These are phyloP conservation scores for Syzygium aqueum DNA, from an alignment of 345 rosid species.

Conservation along the genomic window DNA sequence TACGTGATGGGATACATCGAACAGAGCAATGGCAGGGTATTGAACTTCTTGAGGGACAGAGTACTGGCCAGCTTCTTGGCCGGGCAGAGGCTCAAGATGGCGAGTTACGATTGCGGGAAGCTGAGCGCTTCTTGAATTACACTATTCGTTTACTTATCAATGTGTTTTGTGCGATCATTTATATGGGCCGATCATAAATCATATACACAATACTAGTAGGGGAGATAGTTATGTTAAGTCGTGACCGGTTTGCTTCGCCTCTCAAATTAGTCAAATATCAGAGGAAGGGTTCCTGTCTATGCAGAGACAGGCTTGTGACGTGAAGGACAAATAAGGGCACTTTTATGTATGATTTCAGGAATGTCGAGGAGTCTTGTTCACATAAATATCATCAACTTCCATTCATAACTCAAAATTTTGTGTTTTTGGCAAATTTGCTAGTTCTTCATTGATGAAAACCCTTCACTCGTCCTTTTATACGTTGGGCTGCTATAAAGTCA, in stretches of 20 bases:
- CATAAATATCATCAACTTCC: background rate
- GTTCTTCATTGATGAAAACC: background rate
- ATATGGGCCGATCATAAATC: background rate
- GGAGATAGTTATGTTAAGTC: background rate
- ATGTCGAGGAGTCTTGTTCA: background rate
- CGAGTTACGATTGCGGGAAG: background rate
- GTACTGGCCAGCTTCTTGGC: background rate
- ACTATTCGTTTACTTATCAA: background rate
- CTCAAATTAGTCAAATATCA: background rate
- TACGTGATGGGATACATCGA: slow-evolving; percentile 41
- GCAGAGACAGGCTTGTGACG: background rate
- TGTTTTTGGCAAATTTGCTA: background rate
- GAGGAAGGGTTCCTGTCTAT: slow-evolving; percentile 18
- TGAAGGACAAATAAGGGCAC: background rate
- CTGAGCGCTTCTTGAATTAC: background rate
- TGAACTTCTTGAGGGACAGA: slow-evolving; percentile 1
- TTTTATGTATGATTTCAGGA: background rate
- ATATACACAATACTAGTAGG: background rate
- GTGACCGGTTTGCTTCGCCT: slow-evolving; percentile 1
- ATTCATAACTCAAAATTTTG: background rate
- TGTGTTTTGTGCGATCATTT: background rate
- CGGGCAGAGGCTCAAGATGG: background rate
- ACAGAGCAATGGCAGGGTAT: slow-evolving; percentile 23
- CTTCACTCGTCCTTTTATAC: background rate
- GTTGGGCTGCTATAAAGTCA: background rate